phyloP scores from a whole-genome alignment of 495 filamentous ascomycete genomes.

The Neurospora hispaniola region DNA sequence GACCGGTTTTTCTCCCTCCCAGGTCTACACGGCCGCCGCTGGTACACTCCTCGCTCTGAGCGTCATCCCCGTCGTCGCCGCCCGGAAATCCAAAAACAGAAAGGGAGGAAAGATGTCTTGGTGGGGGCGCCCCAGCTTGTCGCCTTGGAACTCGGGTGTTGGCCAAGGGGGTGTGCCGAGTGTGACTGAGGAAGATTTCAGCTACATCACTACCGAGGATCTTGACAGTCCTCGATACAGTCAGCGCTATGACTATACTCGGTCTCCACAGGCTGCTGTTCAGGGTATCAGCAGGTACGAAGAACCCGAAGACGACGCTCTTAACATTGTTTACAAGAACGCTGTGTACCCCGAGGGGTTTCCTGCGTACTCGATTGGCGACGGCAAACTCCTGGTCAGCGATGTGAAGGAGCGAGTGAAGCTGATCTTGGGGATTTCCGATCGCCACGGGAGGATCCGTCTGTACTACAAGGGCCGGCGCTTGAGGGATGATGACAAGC shows the following conservation, averaged over 20 bases:
- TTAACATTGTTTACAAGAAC: slow-evolving; percentile 63
- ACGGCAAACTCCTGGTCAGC: slow-evolving; percentile 58
- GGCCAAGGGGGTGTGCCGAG: slow-evolving; percentile 38
- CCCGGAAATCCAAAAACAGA: slow-evolving; percentile 21
- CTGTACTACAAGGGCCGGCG: slow-evolving; percentile 76
- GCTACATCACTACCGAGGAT: slow-evolving; percentile 69
- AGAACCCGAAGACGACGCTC: slow-evolving; percentile 55
- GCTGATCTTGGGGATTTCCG: slow-evolving; percentile 47
- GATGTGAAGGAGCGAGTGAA: slow-evolving; percentile 57
- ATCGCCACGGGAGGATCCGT: slow-evolving; percentile 50
- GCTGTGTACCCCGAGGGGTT: slow-evolving; percentile 69
- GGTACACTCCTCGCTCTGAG: slow-evolving; percentile 35
- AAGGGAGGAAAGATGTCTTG: slow-evolving; percentile 46
- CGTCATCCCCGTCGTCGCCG: slow-evolving; percentile 38
- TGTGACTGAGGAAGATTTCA: slow-evolving; percentile 68
- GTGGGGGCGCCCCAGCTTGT: slow-evolving; percentile 46
- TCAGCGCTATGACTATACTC: not conserved
- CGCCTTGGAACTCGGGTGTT: slow-evolving; percentile 45
- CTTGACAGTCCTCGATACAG: slow-evolving; percentile 26
- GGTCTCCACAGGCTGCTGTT: slow-evolving; percentile 10
- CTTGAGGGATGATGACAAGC: slow-evolving; percentile 53
- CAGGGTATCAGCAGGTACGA: slow-evolving; percentile 15
- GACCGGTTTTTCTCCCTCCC: slow-evolving; percentile 36
- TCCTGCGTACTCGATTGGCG: slow-evolving; percentile 69
- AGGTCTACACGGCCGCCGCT: slow-evolving; percentile 33